Conservation (phyloP, 805 yeast species). For the Lipomyces starkeyi region DNA sequence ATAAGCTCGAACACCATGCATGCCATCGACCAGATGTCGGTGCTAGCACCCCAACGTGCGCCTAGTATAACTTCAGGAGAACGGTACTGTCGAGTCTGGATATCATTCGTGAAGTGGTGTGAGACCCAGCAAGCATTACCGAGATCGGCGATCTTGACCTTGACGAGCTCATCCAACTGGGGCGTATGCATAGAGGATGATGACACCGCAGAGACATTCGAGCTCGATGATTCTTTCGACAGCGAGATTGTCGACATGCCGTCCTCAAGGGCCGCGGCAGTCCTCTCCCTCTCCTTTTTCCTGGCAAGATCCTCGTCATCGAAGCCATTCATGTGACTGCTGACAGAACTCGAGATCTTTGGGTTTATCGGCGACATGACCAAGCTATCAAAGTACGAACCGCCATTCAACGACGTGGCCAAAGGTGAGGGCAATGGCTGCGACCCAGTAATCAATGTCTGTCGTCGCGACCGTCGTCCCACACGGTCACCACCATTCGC, state of each 20-base stretch:
- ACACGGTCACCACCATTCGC: slow-evolving; percentile 32
- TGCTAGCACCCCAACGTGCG: slow-evolving; percentile 90
- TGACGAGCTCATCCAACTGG: slow-evolving; percentile 55
- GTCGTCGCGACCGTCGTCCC: slow-evolving; percentile 64
- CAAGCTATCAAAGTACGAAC: slow-evolving; percentile 40
- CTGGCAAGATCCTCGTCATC: not conserved
- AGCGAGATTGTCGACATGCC: slow-evolving; percentile 35
- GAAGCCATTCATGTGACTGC: slow-evolving; percentile 10
- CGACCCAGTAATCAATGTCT: slow-evolving; percentile 83
- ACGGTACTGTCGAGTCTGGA: slow-evolving; percentile 91
- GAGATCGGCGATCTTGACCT: slow-evolving; percentile 88
- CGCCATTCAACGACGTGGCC: slow-evolving; percentile 51
- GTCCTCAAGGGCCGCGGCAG: slow-evolving; percentile 25
- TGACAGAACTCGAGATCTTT: slow-evolving; percentile 20
- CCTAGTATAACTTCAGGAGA: slow-evolving; percentile 88
- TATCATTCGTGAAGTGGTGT: slow-evolving; percentile 83
- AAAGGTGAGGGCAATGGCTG: slow-evolving; percentile 92
- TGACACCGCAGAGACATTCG: slow-evolving; percentile 11
- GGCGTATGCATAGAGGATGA: slow-evolving; percentile 34
- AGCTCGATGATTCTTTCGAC: slow-evolving; percentile 10
- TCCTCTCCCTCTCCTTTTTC: slow-evolving; percentile 13
- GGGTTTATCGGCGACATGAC: slow-evolving; percentile 42
- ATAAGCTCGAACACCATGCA: slow-evolving; percentile 87
- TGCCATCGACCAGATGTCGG: slow-evolving; percentile 96
- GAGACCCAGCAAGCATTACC: slow-evolving; percentile 89